Base-by-base conservation (phyloP, 2,329 filamentous ascomycete species). In the Aspergillus brunneoviolaceus region DNA sequence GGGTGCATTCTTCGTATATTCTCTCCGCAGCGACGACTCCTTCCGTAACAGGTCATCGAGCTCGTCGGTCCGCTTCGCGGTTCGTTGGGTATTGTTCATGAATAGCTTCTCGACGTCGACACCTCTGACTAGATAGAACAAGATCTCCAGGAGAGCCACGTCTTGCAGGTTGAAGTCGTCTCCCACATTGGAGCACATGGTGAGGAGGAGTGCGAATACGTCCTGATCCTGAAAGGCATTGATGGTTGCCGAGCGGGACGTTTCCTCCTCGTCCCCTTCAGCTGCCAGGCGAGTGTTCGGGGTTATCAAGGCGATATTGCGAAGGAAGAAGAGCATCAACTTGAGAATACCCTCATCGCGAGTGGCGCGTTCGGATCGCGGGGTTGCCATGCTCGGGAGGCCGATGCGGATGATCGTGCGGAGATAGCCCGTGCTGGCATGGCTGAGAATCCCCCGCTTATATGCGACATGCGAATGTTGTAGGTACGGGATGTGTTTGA, bases 291-390 rank as follows among this genome's bases (percentile, higher is more conserved):
- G 86, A 2, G 85, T 84, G 2, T 91, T 88, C 4, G 91, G 88
- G 9, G 88, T 82, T 55, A 99, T 96, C 80, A 94, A 88, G 56
- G 89, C 88, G 29, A 98, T 84, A 69, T 99, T 99, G 33, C 94
- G 87, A 52, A 98, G 80, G 66, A 98, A 89, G 76, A 95, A 96
- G 9, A 99, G 80, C 52, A 96, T 84, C 35, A 99, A 84, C 73
- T 92, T 95, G 73, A 99, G 92, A 68, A 97, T 93, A 51, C 91
- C 92, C 70, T 96, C 91, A 68, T 99, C 94, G 69, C 93, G 85
- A 23, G 86, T 80, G 33, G 85, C 87, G 58, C 95, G 83, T 70
- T 97, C 92, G 27, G 87, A 85, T 63, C 89, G 85, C 1, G 90
- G 83, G 27, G 90, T 78, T 2, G 92, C 91, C 86, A 99, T 94